Evolutionary conservation across 2,329 filamentous ascomycete genomes (phyloP).

Genomic region (Exophiala sideris): DNA sequence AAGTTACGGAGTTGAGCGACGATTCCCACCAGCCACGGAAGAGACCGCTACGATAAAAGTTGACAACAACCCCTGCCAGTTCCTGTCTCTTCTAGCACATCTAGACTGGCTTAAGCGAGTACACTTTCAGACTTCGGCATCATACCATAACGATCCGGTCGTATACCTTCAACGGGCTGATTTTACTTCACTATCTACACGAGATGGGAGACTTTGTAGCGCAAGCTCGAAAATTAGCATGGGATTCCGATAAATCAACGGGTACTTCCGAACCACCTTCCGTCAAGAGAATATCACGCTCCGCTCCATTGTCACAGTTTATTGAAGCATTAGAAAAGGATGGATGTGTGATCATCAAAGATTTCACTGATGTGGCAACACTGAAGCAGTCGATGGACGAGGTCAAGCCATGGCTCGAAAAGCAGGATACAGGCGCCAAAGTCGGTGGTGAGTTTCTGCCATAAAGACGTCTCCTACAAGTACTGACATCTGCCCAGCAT

Average conservation of each 20-base stretch:
- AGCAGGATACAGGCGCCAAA: conserved; percentile 24
- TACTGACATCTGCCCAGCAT: conserved; percentile 21
- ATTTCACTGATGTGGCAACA: conserved; percentile 31
- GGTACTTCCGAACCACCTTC: not conserved
- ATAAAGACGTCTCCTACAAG: conserved; percentile 8
- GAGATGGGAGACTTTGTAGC: conserved; percentile 18
- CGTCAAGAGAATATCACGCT: conserved; percentile 18
- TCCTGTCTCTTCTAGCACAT: too few species aligned
- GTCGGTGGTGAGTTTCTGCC: conserved; percentile 25
- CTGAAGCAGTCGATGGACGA: conserved; percentile 31
- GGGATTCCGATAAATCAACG: conserved; percentile 1
- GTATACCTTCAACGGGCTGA: too few species aligned
- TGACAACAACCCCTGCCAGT: too few species aligned
- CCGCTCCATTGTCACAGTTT: conserved; percentile 27
- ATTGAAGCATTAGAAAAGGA: conserved; percentile 35
- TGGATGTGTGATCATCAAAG: conserved; percentile 35
- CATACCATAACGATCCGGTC: too few species aligned
- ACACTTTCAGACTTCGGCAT: too few species aligned
- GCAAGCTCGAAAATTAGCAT: conserved; percentile 20
- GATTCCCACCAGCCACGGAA: too few species aligned
- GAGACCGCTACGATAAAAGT: too few species aligned
- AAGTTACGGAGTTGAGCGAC: too few species aligned
- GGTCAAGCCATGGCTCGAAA: conserved; percentile 32
- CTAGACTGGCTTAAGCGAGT: too few species aligned
- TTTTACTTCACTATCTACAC: too few species aligned